Base-by-base conservation (phyloP, 371 early-diverging fungal genomes). In the Saksenaea oblongispora region DNA sequence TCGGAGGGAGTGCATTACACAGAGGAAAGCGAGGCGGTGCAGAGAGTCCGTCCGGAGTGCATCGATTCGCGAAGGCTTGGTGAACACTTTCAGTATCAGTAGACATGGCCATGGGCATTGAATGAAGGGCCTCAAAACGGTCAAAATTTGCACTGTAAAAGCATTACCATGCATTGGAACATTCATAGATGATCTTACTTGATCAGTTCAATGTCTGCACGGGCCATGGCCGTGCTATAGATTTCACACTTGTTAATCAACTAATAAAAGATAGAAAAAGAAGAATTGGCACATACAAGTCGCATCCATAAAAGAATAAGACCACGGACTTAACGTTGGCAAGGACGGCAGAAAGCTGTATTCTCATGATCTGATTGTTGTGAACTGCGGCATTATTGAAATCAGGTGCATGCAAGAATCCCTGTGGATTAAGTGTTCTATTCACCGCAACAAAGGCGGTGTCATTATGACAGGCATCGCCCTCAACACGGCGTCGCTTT, bases 251-350 rank as follows among this genome's bases (percentile, higher is more conserved):
- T 8, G 31, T n/a, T 41, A 37, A 47, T 26, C 11, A 34, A 11
- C 39, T 18, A 36, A 58, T 15, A 14, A 34, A n/a, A 34, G 18
- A n/a, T n/a, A 14, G 17, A 18, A 13, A 15, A 53, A n/a, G 42
- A 15, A 11, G 57, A 39, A 51, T 36, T 17, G 54, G 24, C 2
- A 66, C 67, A 55, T 69, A 75, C 75, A 72, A 67, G 56, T 75
- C 72, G 18, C 62, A 55, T 42, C 64, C 66, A 59, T 69, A 70
- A 53, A 75, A 75, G 57, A 75, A 75, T 13, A 75, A 56, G 7
- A 72, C 66, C 8, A 72, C 62, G 0, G 72, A 17, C 51, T 47
- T 47, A 9, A 47, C n/a, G 10, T 47, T 22, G n/a, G 51, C 51
- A 22, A 47, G 24, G n/a, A 47, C 51, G 3, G 51, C n/a, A 22